Evolutionary conservation across 768 basidiomycete species (phyloP).

Genomic region (Tylopilus subfusipes): DNA sequence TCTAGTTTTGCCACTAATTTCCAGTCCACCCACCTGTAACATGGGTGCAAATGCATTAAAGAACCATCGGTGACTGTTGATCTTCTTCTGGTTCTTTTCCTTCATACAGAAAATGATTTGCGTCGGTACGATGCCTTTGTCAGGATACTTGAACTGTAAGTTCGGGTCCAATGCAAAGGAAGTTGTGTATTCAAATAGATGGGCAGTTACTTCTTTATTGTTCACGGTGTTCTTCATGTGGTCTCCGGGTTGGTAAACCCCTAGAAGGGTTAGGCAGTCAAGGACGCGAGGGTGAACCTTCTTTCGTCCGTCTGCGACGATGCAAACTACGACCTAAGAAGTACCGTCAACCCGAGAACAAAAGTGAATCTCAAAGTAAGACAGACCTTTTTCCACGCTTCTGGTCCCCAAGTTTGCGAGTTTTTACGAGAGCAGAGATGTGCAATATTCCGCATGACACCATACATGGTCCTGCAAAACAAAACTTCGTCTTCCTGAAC

Average conservation of each 20-base stretch:
- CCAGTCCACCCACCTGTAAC: conserved; percentile 57
- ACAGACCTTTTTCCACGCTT: conserved; percentile 90
- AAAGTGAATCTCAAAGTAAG: neutral
- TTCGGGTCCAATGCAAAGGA: conserved; percentile 77
- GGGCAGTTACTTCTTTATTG: conserved; percentile 66
- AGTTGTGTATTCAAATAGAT: conserved; percentile 84
- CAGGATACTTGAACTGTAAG: conserved; percentile 82
- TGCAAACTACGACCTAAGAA: conserved; percentile 80
- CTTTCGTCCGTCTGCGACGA: conserved; percentile 84
- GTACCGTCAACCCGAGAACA: neutral
- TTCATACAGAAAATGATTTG: conserved; percentile 91
- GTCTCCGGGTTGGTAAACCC: conserved; percentile 79
- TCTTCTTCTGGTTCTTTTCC: conserved; percentile 95
- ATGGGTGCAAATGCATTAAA: conserved; percentile 90
- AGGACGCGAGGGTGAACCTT: conserved; percentile 81
- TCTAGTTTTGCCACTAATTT: neutral
- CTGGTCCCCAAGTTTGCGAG: conserved; percentile 92
- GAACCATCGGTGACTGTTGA: conserved; percentile 96
- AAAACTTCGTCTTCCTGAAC: conserved; percentile 80
- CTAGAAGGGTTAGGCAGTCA: conserved; percentile 86
- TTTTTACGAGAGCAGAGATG: conserved; percentile 82
- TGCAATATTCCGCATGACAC: conserved; percentile 86
- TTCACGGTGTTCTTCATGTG: conserved; percentile 65
- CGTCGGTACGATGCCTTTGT: conserved; percentile 92
- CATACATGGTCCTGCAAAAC: conserved; percentile 90